Evolutionary conservation across 1,284 basidiomycete genomes (phyloP), one percentile per base, ranked within the genome.

Genomic region (Trametes pubescens): DNA sequence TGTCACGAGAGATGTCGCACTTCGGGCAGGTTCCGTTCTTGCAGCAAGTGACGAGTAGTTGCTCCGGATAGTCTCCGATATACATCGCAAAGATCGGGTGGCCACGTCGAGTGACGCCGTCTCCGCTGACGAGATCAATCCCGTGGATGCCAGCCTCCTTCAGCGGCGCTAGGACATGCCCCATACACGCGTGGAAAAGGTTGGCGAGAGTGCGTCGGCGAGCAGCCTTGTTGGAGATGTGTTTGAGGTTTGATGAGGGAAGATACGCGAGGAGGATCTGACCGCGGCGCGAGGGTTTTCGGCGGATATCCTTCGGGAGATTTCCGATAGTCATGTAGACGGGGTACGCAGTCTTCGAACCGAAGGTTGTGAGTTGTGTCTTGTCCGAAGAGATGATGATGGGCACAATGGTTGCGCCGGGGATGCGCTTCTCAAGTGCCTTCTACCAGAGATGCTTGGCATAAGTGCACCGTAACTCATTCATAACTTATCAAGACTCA

Each of bases 251-350:
- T 0, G 77, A 65, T 0, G 76, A 77, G 0, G 80, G 79, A 0
- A 82, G 72, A 60, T 82, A 82, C 0, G 65, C 79, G 16, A 82
- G 59, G 0, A 83, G 74, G 10, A 83, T 69, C 24, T 78, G 75
- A 0, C 72, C 78, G 7, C 69, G 72, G 1, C 62, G 60, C 0
- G 77, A 79, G 0, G 79, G 77, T 57, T 80, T 78, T 1, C 74
- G 67, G 4, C 76, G 71, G 2, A 81, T 76, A 10, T 76, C 74
- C 54, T 82, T 82, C 0, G 80, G 78, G 10, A 84, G 65, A 61
- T 58, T 58, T 2, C 57, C 69, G 61, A 71, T 37, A 0, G 79
- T 82, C 18, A 83, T 59, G 56, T 82, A 82, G 0, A 82, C 69
- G 0, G 79, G 80, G 64, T 81, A 82, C 1, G 78, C 79, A 10